A percentile compares a stretch with the other conserved stretches of the same genome.
These are phyloP conservation scores for Papilionanthe hybrid DNA, from an alignment of 116 monocot genomes.

Conservation along the genomic window DNA sequence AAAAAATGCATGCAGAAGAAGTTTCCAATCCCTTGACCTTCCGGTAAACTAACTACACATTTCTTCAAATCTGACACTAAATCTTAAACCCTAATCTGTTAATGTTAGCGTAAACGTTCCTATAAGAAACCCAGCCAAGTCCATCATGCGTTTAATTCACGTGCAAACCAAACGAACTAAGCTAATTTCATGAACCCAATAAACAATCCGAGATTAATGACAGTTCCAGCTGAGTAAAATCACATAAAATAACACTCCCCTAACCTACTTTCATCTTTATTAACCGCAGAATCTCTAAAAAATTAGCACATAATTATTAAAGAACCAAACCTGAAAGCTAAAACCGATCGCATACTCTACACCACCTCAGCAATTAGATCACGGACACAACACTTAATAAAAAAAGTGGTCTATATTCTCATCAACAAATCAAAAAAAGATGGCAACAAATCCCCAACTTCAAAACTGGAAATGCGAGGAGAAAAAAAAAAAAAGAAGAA, in stretches of 20 bases:
- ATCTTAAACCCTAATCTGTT: too few relatives aligned
- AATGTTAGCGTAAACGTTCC: too few relatives aligned
- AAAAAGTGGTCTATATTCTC: not conserved
- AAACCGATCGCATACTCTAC: not conserved
- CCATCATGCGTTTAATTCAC: too few relatives aligned
- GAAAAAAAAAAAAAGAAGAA: not conserved
- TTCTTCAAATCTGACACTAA: too few relatives aligned
- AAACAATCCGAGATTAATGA: not conserved
- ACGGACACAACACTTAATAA: not conserved
- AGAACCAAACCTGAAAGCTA: not conserved
- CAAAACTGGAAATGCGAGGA: not conserved
- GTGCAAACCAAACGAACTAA: too few relatives aligned
- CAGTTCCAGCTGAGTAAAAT: not conserved
- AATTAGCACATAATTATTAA: not conserved
- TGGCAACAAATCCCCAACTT: not conserved
- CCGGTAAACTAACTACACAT: too few relatives aligned
- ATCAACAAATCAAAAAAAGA: not conserved
- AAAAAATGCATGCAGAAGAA: too few relatives aligned
- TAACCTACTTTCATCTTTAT: not conserved
- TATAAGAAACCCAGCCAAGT: too few relatives aligned
- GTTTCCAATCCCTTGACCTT: too few relatives aligned
- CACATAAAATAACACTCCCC: constrained; percentile 11
- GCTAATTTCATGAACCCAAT: too few relatives aligned
- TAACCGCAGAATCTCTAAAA: not conserved
- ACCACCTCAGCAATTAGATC: not conserved